phyloP scores from a whole-genome alignment of 1,284 basidiomycete genomes.

The Wolfiporia cocos region DNA sequence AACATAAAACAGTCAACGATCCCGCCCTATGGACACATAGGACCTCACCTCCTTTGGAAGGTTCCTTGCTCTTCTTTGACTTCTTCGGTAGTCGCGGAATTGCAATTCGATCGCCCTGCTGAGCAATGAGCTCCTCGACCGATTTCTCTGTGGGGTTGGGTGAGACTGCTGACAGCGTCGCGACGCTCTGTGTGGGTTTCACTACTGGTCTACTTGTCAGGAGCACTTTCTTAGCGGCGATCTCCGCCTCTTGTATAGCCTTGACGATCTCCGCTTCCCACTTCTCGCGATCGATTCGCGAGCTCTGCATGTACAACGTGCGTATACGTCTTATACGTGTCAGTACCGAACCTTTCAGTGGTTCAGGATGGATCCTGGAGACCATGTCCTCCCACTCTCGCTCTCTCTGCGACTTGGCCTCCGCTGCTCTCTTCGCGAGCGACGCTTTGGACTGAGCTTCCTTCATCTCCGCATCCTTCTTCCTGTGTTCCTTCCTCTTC shows the following conservation, averaged over 20 bases:
- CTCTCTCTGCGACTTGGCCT: constrained; percentile 44
- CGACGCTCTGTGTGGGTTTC: constrained; percentile 11
- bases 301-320: constrained; percentile 48
- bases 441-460: constrained; percentile 37
- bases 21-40: too few species aligned
- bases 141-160: constrained; percentile 44
- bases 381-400: constrained; percentile 60
- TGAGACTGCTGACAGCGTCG: constrained; percentile 29
- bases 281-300: constrained; percentile 39
- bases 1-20: too few species aligned
- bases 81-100: constrained; percentile 21
- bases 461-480: constrained; percentile 27
- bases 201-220: constrained; percentile 20
- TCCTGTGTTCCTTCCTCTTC: constrained; percentile 23
- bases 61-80: constrained; percentile 30
- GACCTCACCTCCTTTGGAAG: constrained; percentile 13
- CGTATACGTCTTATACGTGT: constrained; percentile 48
- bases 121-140: constrained; percentile 45
- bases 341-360: constrained; percentile 40
- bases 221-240: constrained; percentile 39
- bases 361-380: constrained; percentile 42
- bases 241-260: constrained; percentile 49
- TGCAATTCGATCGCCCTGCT: constrained; percentile 44
- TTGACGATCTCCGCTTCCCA: constrained; percentile 58
- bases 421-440: constrained; percentile 50